These are phyloP conservation scores for Elsinoe necatrix DNA, from an alignment of 2,329 filamentous ascomycete genomes.

Conservation along the genomic window DNA sequence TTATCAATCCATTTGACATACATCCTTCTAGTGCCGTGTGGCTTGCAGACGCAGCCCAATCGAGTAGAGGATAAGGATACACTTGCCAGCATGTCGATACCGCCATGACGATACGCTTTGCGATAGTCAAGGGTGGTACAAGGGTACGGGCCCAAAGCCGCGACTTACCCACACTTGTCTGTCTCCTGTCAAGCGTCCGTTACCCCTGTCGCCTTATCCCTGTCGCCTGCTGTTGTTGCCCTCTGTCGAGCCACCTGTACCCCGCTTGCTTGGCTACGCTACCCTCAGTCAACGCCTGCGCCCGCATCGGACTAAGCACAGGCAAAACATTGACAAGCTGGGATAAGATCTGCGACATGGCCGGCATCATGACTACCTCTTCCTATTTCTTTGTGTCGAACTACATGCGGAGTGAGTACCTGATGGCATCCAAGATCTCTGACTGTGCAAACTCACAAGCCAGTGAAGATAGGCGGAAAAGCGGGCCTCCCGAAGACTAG, in stretches of 20 bases:
- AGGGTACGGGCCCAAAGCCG: neutral
- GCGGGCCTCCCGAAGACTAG: constrained; percentile 11
- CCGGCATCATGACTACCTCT: neutral
- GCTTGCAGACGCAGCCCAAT: neutral
- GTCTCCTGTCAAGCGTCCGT: neutral
- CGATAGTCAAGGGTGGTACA: neutral
- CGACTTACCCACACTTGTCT: constrained; percentile 1
- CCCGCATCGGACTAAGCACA: neutral
- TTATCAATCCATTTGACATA: constrained; percentile 3
- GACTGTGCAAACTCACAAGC: neutral
- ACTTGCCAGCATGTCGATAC: neutral
- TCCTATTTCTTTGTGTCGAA: neutral
- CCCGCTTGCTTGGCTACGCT: neutral
- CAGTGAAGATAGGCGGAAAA: constrained; percentile 9
- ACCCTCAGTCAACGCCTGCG: neutral
- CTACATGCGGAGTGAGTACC: neutral
- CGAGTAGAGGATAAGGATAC: neutral
- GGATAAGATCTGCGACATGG: neutral
- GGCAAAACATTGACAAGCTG: neutral
- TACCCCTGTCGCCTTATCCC: neutral
- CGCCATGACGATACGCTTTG: neutral
- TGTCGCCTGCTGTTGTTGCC: constrained; percentile 3
- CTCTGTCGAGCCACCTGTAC: neutral
- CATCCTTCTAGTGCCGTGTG: constrained; percentile 6
- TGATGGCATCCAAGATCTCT: neutral